Percentiles rank a stretch among this genome's conserved stretches.
Conservation (phyloP, 2,329 filamentous ascomycete genomes). For the Chrysosporium queenslandicum region DNA sequence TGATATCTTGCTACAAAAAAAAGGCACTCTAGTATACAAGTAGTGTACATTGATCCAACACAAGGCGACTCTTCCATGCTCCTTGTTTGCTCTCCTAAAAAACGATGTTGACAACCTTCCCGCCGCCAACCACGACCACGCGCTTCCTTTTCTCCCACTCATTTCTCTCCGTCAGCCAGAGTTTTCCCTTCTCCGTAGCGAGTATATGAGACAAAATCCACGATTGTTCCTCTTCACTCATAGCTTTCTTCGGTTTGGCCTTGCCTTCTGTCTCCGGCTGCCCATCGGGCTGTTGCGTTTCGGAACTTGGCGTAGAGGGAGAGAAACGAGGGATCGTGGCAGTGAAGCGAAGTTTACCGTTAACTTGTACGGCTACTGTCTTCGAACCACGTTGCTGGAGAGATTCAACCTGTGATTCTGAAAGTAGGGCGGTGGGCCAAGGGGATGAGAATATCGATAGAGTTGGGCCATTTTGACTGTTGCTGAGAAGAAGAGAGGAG, state of each 20-base stretch:
- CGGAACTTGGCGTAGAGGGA: slow-evolving; percentile 25
- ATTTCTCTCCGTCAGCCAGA: slow-evolving; percentile 45
- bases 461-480: slow-evolving; percentile 4
- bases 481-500: slow-evolving; percentile 17
- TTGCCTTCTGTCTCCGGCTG: slow-evolving; percentile 14
- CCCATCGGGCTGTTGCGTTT: slow-evolving; percentile 14
- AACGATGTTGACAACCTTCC: slow-evolving; percentile 67
- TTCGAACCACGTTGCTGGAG: slow-evolving; percentile 43
- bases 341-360: slow-evolving; percentile 64
- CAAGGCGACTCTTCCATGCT: neutral
- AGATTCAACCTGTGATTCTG: slow-evolving; percentile 31
- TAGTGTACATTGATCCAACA: neutral
- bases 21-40: neutral
- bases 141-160: slow-evolving; percentile 49
- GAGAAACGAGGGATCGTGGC: slow-evolving; percentile 52
- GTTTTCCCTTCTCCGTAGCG: slow-evolving; percentile 49
- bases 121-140: slow-evolving; percentile 56
- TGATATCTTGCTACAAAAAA: neutral
- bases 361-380: slow-evolving; percentile 59
- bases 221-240: slow-evolving; percentile 36
- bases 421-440: slow-evolving; percentile 48
- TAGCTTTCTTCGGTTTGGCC: slow-evolving; percentile 22
- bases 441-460: slow-evolving; percentile 37
- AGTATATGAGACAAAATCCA: slow-evolving; percentile 56
- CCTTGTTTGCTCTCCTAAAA: slow-evolving; percentile 24